Conservation (phyloP, 768 basidiomycete species). For the Tephrocybe sp. region DNA sequence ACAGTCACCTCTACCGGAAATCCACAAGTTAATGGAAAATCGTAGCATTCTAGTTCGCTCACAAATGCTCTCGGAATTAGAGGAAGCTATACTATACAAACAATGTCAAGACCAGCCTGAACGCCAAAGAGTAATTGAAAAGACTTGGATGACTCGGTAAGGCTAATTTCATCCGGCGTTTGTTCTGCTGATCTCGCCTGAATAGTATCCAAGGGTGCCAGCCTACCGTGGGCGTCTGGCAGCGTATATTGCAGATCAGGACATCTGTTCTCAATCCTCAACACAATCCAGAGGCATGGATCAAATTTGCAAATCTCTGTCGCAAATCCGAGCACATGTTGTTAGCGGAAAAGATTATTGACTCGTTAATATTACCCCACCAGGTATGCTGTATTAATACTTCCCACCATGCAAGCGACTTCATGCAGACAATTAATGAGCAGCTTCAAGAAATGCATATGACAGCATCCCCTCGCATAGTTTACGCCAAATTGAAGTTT, state of each 20-base stretch:
- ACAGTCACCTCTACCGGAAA: neutral
- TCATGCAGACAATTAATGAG: neutral
- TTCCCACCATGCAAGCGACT: neutral
- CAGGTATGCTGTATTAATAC: neutral
- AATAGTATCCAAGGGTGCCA: slow-evolving; percentile 92
- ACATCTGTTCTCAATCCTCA: slow-evolving; percentile 89
- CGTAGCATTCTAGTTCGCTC: slow-evolving; percentile 89
- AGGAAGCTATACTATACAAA: slow-evolving; percentile 96
- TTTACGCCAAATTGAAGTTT: slow-evolving; percentile 93
- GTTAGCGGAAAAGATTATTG: slow-evolving; percentile 93
- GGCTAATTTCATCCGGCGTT: slow-evolving; percentile 7
- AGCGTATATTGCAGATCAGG: slow-evolving; percentile 91
- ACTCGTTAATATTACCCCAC: slow-evolving; percentile 52
- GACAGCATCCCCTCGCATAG: slow-evolving; percentile 90
- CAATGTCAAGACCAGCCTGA: slow-evolving; percentile 91
- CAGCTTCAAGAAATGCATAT: slow-evolving; percentile 22
- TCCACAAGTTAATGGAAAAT: neutral
- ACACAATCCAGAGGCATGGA: slow-evolving; percentile 96
- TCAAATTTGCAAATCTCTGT: slow-evolving; percentile 96
- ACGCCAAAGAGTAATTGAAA: slow-evolving; percentile 82
- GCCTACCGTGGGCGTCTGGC: slow-evolving; percentile 98
- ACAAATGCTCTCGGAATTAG: slow-evolving; percentile 96
- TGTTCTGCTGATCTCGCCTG: slow-evolving; percentile 34
- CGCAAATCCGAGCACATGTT: slow-evolving; percentile 90
- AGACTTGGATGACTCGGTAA: slow-evolving; percentile 96